Evolutionary conservation across 345 rosid species (phyloP).

Genomic region (Salix arbutifolia): DNA sequence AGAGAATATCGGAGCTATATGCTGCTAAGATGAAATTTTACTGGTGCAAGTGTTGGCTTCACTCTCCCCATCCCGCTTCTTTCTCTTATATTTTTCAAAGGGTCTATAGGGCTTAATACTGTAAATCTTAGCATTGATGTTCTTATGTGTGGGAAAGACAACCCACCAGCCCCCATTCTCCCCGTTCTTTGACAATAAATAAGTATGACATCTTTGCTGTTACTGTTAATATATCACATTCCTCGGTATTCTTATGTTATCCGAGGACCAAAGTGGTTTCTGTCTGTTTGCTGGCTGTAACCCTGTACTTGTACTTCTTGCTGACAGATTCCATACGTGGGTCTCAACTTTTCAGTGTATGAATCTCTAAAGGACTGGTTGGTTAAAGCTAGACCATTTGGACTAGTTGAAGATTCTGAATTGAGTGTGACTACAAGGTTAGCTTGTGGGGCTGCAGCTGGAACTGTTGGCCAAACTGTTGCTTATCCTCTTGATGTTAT

Average conservation of each 20-base stretch:
- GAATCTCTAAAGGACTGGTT: constrained; percentile 89
- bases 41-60: background rate
- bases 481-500: constrained; percentile 98
- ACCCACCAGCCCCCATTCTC: background rate
- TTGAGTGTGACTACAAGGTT: constrained; percentile 81
- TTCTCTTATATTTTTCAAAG: background rate
- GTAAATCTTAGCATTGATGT: background rate
- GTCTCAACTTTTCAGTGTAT: constrained; percentile 82
- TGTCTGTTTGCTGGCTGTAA: background rate
- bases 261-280: background rate
- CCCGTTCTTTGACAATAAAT: background rate
- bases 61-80: background rate
- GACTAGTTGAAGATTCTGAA: constrained; percentile 66
- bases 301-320: background rate
- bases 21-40: background rate
- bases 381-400: constrained; percentile 58
- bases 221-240: background rate
- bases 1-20: background rate
- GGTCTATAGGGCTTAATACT: background rate
- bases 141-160: background rate
- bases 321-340: constrained; percentile 79
- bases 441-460: constrained; percentile 94
- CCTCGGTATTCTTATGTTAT: background rate
- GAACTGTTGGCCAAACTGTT: constrained; percentile 93
- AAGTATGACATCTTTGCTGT: background rate